A percentile compares a stretch with the other conserved stretches of the same genome.
Conservation (phyloP, 345 rosid species). For the Boechera stricta region DNA sequence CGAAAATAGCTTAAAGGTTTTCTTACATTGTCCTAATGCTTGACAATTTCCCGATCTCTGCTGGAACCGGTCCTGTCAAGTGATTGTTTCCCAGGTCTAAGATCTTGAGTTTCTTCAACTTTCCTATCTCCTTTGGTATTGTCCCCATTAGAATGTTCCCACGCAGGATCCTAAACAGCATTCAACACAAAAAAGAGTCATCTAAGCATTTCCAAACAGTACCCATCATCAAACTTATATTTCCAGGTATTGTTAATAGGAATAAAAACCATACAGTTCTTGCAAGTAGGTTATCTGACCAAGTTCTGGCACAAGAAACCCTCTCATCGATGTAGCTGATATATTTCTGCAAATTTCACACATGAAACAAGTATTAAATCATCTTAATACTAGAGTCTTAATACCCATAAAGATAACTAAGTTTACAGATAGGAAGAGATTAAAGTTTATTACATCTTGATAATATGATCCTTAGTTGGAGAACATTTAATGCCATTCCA, state of each 20-base stretch:
- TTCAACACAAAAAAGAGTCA: constrained; percentile 3
- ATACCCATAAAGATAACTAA: background rate
- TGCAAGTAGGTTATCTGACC: constrained; percentile 73
- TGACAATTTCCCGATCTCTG: constrained; percentile 74
- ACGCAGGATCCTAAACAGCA: constrained; percentile 65
- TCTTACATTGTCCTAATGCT: constrained; percentile 61
- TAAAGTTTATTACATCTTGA: constrained; percentile 69
- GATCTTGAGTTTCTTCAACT: constrained; percentile 70
- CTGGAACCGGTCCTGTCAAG: constrained; percentile 79
- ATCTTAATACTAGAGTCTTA: background rate
- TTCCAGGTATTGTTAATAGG: background rate
- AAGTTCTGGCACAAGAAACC: constrained; percentile 84
- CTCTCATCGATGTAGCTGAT: constrained; percentile 63
- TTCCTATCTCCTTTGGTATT: constrained; percentile 87
- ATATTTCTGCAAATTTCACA: constrained; percentile 67
- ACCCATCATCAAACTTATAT: constrained; percentile 14
- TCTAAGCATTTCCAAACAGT: constrained; percentile 23
- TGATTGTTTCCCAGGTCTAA: constrained; percentile 94
- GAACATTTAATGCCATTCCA: constrained; percentile 81
- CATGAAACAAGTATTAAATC: constrained; percentile 19
- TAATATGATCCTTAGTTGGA: constrained; percentile 60
- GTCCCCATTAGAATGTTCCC: constrained; percentile 73
- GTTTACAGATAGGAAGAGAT: background rate
- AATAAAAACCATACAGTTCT: constrained; percentile 65
- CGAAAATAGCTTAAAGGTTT: background rate